Evolutionary conservation across 192 early-diverging fungal species (phyloP).

Genomic region (Entophlyctis luteolus): DNA sequence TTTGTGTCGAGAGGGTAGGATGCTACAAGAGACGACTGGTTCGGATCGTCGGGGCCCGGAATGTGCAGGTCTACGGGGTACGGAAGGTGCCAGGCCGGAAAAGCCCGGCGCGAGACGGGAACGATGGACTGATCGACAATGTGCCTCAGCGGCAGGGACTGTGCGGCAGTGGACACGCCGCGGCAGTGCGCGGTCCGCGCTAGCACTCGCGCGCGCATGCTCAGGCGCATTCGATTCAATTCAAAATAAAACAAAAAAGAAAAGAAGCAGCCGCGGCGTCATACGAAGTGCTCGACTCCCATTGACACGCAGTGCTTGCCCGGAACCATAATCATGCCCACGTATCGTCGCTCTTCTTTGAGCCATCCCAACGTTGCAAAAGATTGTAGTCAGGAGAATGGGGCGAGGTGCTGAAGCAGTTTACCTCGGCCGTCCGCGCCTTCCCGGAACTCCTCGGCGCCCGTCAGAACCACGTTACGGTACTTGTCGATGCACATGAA

Average conservation of each 20-base stretch:
- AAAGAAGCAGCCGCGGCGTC: too few relatives aligned
- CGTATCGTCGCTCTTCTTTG: constrained; percentile 53
- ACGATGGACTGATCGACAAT: not conserved
- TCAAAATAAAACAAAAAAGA: too few relatives aligned
- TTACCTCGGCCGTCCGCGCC: not conserved
- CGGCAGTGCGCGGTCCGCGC: too few relatives aligned
- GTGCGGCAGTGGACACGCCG: not conserved
- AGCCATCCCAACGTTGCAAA: too few relatives aligned
- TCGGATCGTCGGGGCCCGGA: too few relatives aligned
- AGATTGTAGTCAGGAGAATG: not conserved
- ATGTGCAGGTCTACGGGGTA: too few relatives aligned
- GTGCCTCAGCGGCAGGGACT: not conserved
- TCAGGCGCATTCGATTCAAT: too few relatives aligned
- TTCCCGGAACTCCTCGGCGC: constrained; percentile 57
- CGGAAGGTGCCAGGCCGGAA: not conserved
- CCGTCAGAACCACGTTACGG: constrained; percentile 67
- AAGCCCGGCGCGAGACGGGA: not conserved
- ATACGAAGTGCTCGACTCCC: too few relatives aligned
- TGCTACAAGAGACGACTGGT: too few relatives aligned
- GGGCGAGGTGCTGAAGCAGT: not conserved
- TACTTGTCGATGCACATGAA: constrained; percentile 74
- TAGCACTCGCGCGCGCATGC: too few relatives aligned
- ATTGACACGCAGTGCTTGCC: constrained; percentile 64
- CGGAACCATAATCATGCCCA: constrained; percentile 75
- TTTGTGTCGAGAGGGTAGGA: too few relatives aligned